phyloP scores from a whole-genome alignment of 768 basidiomycete species.

The Suillus decipiens region DNA sequence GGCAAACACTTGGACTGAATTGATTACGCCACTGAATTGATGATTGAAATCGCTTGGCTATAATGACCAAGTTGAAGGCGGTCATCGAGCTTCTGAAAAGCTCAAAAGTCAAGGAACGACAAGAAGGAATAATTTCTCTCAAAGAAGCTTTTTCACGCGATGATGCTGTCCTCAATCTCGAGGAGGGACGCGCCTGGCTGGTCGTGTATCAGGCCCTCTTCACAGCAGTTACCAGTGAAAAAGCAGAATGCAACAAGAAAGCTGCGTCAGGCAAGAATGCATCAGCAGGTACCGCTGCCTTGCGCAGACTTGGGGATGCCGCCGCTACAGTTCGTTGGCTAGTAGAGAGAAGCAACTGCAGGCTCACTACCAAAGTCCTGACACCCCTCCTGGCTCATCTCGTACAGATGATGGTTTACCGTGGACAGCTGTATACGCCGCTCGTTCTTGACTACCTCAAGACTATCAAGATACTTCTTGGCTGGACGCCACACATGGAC shows the following conservation, averaged over 20 bases:
- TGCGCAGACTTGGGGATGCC: slow-evolving; percentile 64
- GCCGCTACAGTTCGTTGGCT: slow-evolving; percentile 73
- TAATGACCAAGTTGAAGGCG: slow-evolving; percentile 46
- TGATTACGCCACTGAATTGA: slow-evolving; percentile 17
- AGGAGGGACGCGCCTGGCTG: slow-evolving; percentile 55
- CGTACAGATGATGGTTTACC: slow-evolving; percentile 54
- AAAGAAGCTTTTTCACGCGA: slow-evolving; percentile 53
- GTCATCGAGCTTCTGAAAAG: slow-evolving; percentile 56
- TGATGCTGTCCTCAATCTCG: slow-evolving; percentile 41
- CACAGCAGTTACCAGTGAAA: slow-evolving; percentile 63
- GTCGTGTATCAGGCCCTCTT: slow-evolving; percentile 76
- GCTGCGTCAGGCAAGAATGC: slow-evolving; percentile 43
- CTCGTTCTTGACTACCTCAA: slow-evolving; percentile 84
- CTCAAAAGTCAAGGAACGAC: slow-evolving; percentile 69
- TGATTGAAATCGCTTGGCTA: slow-evolving; percentile 1
- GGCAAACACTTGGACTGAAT: slow-evolving; percentile 22
- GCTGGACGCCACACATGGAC: slow-evolving; percentile 76
- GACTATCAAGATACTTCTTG: slow-evolving; percentile 63
- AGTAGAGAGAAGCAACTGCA: slow-evolving; percentile 58
- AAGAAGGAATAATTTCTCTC: slow-evolving; percentile 58
- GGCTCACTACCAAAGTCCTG: slow-evolving; percentile 56
- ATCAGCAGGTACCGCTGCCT: slow-evolving; percentile 45
- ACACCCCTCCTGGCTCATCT: slow-evolving; percentile 67
- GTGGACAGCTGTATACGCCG: slow-evolving; percentile 54
- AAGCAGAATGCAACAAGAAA: slow-evolving; percentile 43